A percentile compares a stretch with the other conserved stretches of the same genome.
Evolutionary conservation across 2,329 filamentous ascomycete species (phyloP).

Genomic region (Alternaria ethzedia): DNA sequence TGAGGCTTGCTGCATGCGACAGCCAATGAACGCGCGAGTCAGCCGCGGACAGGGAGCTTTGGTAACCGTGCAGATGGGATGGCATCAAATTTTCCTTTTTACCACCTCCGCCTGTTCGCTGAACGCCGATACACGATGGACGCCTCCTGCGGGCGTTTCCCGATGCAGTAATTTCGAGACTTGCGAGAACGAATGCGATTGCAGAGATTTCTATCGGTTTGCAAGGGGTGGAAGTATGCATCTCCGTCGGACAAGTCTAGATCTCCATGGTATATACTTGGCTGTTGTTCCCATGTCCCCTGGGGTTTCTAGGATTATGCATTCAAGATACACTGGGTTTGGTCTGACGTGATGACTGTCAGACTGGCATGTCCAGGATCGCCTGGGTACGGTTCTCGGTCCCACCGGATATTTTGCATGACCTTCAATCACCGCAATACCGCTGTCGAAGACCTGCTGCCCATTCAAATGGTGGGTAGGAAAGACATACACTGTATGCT

Average conservation of each 20-base stretch:
- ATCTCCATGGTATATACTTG: not conserved
- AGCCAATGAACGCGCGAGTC: constrained; percentile 29
- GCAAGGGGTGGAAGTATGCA: not conserved
- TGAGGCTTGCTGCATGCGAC: constrained; percentile 3
- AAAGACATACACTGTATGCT: too few species aligned
- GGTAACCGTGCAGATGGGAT: constrained; percentile 15
- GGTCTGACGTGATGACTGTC: not conserved
- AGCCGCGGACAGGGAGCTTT: constrained; percentile 29
- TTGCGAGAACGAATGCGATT: constrained; percentile 3
- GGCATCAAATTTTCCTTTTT: constrained; percentile 22
- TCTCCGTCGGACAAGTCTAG: not conserved
- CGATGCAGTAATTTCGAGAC: not conserved
- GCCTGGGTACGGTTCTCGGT: not conserved
- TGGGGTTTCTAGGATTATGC: not conserved
- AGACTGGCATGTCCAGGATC: not conserved
- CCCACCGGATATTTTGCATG: not conserved
- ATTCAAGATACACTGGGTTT: not conserved
- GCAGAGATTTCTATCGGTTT: constrained; percentile 17
- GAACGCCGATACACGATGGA: constrained; percentile 22
- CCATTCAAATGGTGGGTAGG: too few species aligned
- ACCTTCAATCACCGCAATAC: not conserved
- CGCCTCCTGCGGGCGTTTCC: constrained; percentile 5
- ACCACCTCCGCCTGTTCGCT: constrained; percentile 27
- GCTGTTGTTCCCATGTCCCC: not conserved
- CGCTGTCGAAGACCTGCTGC: too few species aligned